Evolutionary conservation across 2,329 filamentous ascomycete genomes (phyloP), one percentile per base, ranked within the genome.

Genomic region (Sordariomycetes sp.): DNA sequence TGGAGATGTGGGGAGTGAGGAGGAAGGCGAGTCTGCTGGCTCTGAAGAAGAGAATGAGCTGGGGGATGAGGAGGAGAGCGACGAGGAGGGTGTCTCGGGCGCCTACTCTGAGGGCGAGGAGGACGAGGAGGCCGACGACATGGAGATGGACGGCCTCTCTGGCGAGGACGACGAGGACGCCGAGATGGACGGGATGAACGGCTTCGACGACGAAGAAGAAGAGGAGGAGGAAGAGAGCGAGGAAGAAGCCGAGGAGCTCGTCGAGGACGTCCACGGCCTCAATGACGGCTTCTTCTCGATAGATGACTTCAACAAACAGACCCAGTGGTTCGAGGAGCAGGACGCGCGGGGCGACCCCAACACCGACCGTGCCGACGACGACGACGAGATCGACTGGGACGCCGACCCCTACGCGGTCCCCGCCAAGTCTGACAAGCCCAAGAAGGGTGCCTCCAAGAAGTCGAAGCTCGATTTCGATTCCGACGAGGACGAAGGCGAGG

Each of bases 231-330:
- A 71, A 0, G 69, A 70, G 0, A 39, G 20, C 13, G 67, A 67
- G 3, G 68, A 71, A 1, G 70, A 70, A 0, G 70, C 74, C 3
- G 71, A 70, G 0, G 72, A 74, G 1, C 69, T 86, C 59, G 73
- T 83, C 10, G 77, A 85, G 63, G 90, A 97, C 65, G 84, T 84
- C 3, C 79, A 94, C 66, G 90, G 90, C 7, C 81, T 99, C 35
- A 97, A 99, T 65, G 94, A 99, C 66, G 92, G 90, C 5, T 99
- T 99, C 74, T 99, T 99, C 73, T 95, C 90, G 17, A 92, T 99
- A 64, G 91, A 97, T 65, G 85, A 95, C 59, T 99, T 99, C 79
- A 99, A 99, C 76, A 89, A 86, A 67, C 89, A 95, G 67, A 89
- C 90, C 1, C 89, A 95, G 65, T 87, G 86, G 67, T 84, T 96